phyloP scores from a whole-genome alignment of 805 yeast genomes.

The Starmerella ratchasimensis region DNA sequence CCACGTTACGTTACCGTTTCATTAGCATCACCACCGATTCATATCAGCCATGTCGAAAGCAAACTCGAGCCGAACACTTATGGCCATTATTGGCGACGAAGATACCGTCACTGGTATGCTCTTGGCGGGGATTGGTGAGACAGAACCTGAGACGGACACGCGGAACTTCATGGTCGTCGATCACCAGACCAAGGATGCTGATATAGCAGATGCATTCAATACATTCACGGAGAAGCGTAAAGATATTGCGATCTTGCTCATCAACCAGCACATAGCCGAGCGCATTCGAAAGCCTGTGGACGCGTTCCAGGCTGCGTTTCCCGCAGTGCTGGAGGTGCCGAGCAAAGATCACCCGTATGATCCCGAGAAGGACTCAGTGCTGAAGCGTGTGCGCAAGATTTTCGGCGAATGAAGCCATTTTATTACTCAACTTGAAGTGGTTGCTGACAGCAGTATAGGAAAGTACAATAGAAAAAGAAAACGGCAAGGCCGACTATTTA shows the following conservation, averaged over 20 bases:
- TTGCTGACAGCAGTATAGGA: not conserved
- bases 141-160: slow-evolving; percentile 38
- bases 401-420: slow-evolving; percentile 60
- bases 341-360: slow-evolving; percentile 98
- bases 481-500: not conserved
- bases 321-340: slow-evolving; percentile 92
- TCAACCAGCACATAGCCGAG: slow-evolving; percentile 92
- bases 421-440: not conserved
- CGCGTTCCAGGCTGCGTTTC: slow-evolving; percentile 76
- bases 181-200: slow-evolving; percentile 62
- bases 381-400: slow-evolving; percentile 84
- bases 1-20: no score
- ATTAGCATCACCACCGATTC: no score
- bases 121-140: slow-evolving; percentile 90
- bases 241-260: slow-evolving; percentile 83
- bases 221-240: slow-evolving; percentile 60
- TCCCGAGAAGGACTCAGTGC: slow-evolving; percentile 93
- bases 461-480: not conserved
- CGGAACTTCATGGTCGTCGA: slow-evolving; percentile 81
- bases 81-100: slow-evolving; percentile 95
- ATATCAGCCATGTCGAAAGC: slow-evolving; percentile 23
- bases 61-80: slow-evolving; percentile 57
- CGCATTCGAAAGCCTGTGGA: slow-evolving; percentile 73
- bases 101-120: slow-evolving; percentile 93
- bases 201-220: slow-evolving; percentile 60